Percentiles rank a stretch among this genome's conserved stretches.
phyloP scores from a whole-genome alignment of 345 rosid species.

The Ricinus communis region DNA sequence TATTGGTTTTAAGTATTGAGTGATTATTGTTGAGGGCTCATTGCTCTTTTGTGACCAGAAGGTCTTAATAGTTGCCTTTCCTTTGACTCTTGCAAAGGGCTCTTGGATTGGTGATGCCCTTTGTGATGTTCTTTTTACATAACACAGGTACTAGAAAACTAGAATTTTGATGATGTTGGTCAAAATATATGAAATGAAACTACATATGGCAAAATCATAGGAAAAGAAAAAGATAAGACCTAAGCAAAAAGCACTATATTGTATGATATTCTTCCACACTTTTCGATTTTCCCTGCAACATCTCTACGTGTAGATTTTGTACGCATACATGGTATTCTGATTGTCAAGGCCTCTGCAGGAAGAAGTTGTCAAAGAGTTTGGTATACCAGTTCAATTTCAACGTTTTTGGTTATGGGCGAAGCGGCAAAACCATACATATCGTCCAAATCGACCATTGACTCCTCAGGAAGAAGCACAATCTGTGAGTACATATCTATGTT shows the following conservation, averaged over 20 bases:
- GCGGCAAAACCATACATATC: slow-evolving; percentile 93
- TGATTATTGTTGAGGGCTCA: too few species aligned
- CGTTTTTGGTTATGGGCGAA: slow-evolving; percentile 98
- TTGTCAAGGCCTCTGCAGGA: slow-evolving; percentile 43
- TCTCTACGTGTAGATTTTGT: neutral
- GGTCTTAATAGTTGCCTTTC: too few species aligned
- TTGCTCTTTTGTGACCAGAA: too few species aligned
- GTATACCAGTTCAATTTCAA: slow-evolving; percentile 73
- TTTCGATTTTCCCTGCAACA: neutral
- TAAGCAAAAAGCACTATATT: neutral
- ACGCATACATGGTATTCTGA: neutral
- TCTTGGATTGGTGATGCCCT: too few species aligned
- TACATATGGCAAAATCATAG: neutral
- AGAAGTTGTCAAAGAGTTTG: slow-evolving; percentile 91
- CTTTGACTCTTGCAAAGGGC: too few species aligned
- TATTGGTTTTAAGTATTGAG: too few species aligned
- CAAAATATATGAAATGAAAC: neutral
- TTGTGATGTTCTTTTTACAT: neutral
- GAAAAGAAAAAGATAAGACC: neutral
- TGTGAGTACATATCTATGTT: slow-evolving; percentile 33
- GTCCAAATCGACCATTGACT: slow-evolving; percentile 78
- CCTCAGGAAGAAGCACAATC: slow-evolving; percentile 71
- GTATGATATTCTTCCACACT: neutral
- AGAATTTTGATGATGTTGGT: neutral
- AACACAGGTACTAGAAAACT: neutral